Conservation (phyloP, 176 grass and related monocot genomes). For the Alopecurus myosuroides region DNA sequence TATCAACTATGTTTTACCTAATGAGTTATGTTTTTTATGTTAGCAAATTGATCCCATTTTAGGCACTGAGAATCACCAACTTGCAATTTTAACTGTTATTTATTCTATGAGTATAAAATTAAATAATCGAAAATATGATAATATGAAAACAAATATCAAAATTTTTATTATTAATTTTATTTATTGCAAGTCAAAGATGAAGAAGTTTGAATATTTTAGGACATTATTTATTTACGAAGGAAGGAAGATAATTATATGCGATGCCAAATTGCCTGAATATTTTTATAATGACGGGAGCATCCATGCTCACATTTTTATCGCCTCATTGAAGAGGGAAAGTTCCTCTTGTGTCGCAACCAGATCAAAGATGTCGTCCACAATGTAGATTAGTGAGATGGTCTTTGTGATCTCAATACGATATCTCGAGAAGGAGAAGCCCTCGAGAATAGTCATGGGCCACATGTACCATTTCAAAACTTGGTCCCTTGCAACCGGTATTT, state of each 20-base stretch:
- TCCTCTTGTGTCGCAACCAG: conserved; percentile 29
- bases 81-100: background rate
- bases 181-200: background rate
- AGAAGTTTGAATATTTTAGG: background rate
- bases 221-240: background rate
- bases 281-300: background rate
- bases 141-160: background rate
- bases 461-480: conserved; percentile 53
- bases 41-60: background rate
- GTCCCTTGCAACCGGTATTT: background rate
- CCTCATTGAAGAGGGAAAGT: conserved; percentile 19
- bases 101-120: background rate
- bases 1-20: no score
- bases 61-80: background rate
- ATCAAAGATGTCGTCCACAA: conserved; percentile 63
- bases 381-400: conserved; percentile 31
- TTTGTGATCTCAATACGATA: conserved; percentile 29
- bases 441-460: conserved; percentile 28
- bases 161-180: background rate
- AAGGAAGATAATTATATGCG: background rate
- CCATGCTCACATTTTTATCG: background rate
- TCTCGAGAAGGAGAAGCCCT: conserved; percentile 29
- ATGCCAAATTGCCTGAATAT: background rate
- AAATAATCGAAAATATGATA: background rate
- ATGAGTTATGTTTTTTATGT: background rate